A percentile compares a stretch with the other conserved stretches of the same genome.
These are phyloP conservation scores for Pilatotrama ljubarskyi DNA, from an alignment of 768 basidiomycete species.

Conservation along the genomic window DNA sequence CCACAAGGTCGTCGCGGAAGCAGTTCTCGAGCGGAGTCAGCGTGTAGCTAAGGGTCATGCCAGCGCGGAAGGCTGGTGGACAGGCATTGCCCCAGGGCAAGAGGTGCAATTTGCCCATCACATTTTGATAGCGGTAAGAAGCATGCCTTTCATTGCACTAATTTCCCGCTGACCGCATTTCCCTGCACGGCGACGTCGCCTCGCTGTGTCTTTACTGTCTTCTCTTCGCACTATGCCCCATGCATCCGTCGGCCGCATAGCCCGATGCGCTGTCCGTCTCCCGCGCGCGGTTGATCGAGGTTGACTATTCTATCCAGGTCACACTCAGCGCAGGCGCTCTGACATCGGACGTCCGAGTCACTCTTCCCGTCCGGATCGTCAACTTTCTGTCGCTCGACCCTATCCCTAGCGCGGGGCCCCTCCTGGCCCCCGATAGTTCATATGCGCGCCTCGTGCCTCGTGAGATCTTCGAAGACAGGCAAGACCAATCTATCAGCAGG, in stretches of 20 bases:
- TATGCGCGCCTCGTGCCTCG: constrained; percentile 17
- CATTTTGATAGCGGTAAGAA: constrained; percentile 72
- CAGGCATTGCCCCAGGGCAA: constrained; percentile 68
- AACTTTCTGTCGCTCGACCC: constrained; percentile 88
- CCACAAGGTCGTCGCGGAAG: constrained; percentile 64
- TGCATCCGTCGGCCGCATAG: constrained; percentile 37
- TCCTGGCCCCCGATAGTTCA: constrained; percentile 16
- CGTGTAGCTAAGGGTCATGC: constrained; percentile 65
- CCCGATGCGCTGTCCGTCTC: constrained; percentile 67
- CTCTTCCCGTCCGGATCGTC: constrained; percentile 73
- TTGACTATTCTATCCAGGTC: constrained; percentile 71
- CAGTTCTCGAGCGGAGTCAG: constrained; percentile 64
- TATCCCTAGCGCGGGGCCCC: constrained; percentile 46
- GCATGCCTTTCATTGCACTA: not conserved
- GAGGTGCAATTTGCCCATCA: constrained; percentile 64
- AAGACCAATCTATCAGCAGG: not conserved
- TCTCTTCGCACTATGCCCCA: not conserved
- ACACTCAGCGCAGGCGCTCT: constrained; percentile 59
- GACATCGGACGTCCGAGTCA: constrained; percentile 64
- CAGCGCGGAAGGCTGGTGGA: constrained; percentile 89
- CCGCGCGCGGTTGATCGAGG: constrained; percentile 71
- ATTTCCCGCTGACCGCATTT: not conserved
- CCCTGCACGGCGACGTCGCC: not conserved
- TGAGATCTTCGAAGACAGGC: not conserved
- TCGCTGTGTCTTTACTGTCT: not conserved